Percentiles rank a stretch among this genome's conserved stretches.
phyloP scores from a whole-genome alignment of 2,329 filamentous ascomycete species.

The Xylariaceae sp. region DNA sequence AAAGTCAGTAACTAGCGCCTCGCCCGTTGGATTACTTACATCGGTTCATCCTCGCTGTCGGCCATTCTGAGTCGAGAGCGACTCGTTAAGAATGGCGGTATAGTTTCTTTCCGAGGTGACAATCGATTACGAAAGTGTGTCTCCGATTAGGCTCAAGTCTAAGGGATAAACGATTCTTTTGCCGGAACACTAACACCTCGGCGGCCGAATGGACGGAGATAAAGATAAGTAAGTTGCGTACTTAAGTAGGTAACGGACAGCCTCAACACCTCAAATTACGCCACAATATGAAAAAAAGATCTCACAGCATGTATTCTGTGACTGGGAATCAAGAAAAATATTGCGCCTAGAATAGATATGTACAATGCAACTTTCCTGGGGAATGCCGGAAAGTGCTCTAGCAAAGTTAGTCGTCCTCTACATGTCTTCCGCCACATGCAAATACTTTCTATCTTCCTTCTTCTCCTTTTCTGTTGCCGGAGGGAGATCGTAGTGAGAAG shows the following conservation, averaged over 20 bases:
- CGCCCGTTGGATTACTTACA: constrained; percentile 42
- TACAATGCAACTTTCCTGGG: constrained; percentile 37
- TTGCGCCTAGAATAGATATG: constrained; percentile 40
- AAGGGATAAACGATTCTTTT: background rate
- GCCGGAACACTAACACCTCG: background rate
- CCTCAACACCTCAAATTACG: background rate
- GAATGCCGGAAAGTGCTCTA: constrained; percentile 20
- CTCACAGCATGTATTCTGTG: constrained; percentile 13
- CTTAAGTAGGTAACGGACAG: background rate
- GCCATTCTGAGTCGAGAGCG: constrained; percentile 21
- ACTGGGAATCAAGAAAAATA: constrained; percentile 30
- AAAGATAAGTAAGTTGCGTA: background rate
- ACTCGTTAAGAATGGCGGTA: background rate
- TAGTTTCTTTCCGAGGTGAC: background rate
- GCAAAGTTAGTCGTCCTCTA: constrained; percentile 49
- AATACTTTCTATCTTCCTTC: constrained; percentile 92
- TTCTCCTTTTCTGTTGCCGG: constrained; percentile 94
- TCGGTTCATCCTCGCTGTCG: constrained; percentile 51
- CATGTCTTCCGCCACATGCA: constrained; percentile 90
- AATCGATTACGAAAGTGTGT: too few relatives aligned
- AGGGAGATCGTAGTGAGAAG: constrained; percentile 88
- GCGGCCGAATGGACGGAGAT: background rate
- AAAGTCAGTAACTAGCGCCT: background rate
- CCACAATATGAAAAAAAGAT: background rate
- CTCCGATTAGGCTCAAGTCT: background rate